phyloP scores from a whole-genome alignment of 2,329 filamentous ascomycete genomes.

The Microsporum ferrugineum region DNA sequence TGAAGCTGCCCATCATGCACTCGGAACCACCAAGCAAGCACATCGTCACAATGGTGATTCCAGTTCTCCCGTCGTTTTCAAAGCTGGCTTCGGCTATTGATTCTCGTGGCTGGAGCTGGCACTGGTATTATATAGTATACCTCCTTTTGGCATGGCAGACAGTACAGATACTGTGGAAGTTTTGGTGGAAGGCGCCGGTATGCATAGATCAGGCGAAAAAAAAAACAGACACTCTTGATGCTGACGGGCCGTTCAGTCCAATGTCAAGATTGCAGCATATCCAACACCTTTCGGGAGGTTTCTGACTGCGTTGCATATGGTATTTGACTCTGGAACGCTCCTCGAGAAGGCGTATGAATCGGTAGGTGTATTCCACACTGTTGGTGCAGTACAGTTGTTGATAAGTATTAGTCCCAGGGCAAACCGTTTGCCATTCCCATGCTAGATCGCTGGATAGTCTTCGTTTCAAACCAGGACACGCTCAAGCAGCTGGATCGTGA shows the following conservation, averaged over 20 bases:
- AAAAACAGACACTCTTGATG: not conserved
- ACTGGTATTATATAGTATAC: not conserved
- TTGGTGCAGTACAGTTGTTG: not conserved
- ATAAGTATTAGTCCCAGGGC: not conserved
- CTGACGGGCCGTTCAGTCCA: not conserved
- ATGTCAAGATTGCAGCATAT: not conserved
- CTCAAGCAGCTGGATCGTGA: not conserved
- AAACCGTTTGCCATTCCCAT: conserved; percentile 1
- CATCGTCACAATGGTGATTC: not conserved
- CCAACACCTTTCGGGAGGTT: not conserved
- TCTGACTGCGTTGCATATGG: not conserved
- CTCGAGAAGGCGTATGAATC: not conserved
- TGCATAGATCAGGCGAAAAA: not conserved
- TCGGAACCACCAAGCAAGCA: not conserved
- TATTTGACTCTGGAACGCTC: not conserved
- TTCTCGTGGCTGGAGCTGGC: not conserved
- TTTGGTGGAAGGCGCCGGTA: not conserved
- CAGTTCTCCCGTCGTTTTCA: not conserved
- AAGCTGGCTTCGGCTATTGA: not conserved
- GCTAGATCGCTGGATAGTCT: not conserved
- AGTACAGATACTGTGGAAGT: not conserved
- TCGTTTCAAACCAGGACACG: not conserved
- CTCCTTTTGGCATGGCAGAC: not conserved
- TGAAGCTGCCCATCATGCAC: not conserved
- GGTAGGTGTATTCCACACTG: not conserved